Evolutionary conservation across 202 grass and related monocot genomes (phyloP).

Genomic region (Zoysia matrella): DNA sequence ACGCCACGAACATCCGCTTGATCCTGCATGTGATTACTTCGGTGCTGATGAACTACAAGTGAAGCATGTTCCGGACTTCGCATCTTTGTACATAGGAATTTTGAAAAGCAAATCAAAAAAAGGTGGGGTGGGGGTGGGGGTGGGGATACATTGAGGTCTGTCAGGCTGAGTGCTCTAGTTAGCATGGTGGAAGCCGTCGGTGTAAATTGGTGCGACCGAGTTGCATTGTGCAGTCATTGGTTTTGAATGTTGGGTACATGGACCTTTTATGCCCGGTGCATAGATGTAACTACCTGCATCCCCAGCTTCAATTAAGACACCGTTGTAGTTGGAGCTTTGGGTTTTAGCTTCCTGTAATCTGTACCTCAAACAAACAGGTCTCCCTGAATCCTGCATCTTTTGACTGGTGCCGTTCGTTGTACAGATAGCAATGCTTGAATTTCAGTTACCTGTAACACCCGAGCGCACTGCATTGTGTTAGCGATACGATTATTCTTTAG

Average conservation of each 20-base stretch:
- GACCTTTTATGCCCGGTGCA: not conserved
- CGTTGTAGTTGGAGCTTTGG: too few species aligned
- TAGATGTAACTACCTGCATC: not conserved
- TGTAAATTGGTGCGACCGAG: slow-evolving; percentile 58
- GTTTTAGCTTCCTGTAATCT: too few species aligned
- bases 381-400: too few species aligned
- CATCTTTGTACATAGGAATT: slow-evolving; percentile 57
- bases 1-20: slow-evolving; percentile 58
- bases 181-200: slow-evolving; percentile 27
- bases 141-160: not conserved
- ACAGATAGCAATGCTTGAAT: too few species aligned
- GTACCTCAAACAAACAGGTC: too few species aligned
- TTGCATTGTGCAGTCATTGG: not conserved
- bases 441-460: too few species aligned
- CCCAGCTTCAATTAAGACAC: not conserved
- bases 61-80: slow-evolving; percentile 29
- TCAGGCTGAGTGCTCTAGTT: not conserved
- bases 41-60: slow-evolving; percentile 80
- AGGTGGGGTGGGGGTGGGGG: not conserved
- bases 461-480: too few species aligned
- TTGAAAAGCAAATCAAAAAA: slow-evolving; percentile 53
- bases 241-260: slow-evolving; percentile 12
- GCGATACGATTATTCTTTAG: too few species aligned
- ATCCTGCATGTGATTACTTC: slow-evolving; percentile 89
- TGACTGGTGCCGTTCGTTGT: too few species aligned